These are phyloP conservation scores for Gaeumannomyces tritici DNA, from an alignment of 2,329 filamentous ascomycete species.

Conservation along the genomic window DNA sequence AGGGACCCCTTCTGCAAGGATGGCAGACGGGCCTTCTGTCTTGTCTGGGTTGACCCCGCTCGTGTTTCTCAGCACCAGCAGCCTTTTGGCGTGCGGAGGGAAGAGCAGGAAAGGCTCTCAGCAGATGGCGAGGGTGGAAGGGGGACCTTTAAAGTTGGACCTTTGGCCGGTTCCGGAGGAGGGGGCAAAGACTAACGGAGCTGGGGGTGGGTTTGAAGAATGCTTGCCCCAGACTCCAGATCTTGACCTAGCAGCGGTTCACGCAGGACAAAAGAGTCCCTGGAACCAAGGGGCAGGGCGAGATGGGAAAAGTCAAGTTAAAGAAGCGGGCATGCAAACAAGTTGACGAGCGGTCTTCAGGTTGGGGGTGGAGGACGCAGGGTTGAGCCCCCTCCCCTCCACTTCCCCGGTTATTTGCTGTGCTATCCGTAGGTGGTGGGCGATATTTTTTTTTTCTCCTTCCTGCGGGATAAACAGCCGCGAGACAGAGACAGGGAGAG, in stretches of 20 bases:
- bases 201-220: not conserved
- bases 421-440: not conserved
- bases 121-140: not conserved
- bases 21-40: not conserved
- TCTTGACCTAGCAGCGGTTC: not conserved
- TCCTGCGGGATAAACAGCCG: not conserved
- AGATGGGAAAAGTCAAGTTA: not conserved
- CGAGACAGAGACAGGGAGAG: not conserved
- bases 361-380: not conserved
- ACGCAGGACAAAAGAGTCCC: not conserved
- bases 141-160: not conserved
- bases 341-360: not conserved
- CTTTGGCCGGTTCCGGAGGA: too few relatives aligned
- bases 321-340: not conserved
- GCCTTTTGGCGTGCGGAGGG: not conserved
- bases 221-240: not conserved
- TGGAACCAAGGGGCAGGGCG: not conserved
- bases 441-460: not conserved
- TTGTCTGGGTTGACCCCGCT: not conserved
- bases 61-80: not conserved
- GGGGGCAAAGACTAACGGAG: not conserved
- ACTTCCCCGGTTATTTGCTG: not conserved
- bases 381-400: not conserved
- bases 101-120: not conserved
- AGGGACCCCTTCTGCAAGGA: not conserved